These are phyloP conservation scores for Xenoacremonium recifei DNA, from an alignment of 2,329 filamentous ascomycete species.

Conservation along the genomic window DNA sequence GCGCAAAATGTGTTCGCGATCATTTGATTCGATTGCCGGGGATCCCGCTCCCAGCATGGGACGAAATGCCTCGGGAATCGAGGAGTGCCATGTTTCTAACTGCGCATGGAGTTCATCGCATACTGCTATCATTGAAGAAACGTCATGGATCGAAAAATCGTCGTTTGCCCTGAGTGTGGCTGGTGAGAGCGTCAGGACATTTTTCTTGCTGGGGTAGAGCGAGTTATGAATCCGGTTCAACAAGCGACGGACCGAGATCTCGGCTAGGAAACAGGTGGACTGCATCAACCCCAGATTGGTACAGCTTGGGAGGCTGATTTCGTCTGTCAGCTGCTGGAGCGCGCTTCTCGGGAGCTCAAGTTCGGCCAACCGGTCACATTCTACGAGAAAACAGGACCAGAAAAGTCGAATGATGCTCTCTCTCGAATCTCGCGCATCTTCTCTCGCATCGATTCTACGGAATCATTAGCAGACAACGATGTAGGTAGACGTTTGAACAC, in stretches of 20 bases:
- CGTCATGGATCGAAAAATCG: slow-evolving; percentile 27
- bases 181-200: slow-evolving; percentile 22
- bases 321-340: slow-evolving; percentile 29
- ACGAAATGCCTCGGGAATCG: slow-evolving; percentile 29
- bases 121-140: slow-evolving; percentile 24
- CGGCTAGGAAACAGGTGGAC: slow-evolving; percentile 29
- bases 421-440: slow-evolving; percentile 13
- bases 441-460: slow-evolving; percentile 12
- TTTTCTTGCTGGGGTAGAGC: slow-evolving; percentile 26
- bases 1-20: slow-evolving; percentile 24
- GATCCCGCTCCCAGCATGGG: slow-evolving; percentile 19
- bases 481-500: background rate
- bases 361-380: slow-evolving; percentile 32
- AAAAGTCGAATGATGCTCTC: slow-evolving; percentile 25
- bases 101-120: slow-evolving; percentile 31
- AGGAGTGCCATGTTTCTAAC: slow-evolving; percentile 30
- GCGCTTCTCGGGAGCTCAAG: slow-evolving; percentile 32
- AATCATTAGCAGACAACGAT: background rate
- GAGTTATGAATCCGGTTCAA: slow-evolving; percentile 34
- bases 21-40: slow-evolving; percentile 16
- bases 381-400: slow-evolving; percentile 32
- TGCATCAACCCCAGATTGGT: slow-evolving; percentile 22
- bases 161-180: slow-evolving; percentile 23
- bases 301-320: slow-evolving; percentile 27
- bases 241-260: slow-evolving; percentile 30